Evolutionary conservation across 169 alveolate genomes (phyloP).

Genomic region (Plasmodium ovale): DNA sequence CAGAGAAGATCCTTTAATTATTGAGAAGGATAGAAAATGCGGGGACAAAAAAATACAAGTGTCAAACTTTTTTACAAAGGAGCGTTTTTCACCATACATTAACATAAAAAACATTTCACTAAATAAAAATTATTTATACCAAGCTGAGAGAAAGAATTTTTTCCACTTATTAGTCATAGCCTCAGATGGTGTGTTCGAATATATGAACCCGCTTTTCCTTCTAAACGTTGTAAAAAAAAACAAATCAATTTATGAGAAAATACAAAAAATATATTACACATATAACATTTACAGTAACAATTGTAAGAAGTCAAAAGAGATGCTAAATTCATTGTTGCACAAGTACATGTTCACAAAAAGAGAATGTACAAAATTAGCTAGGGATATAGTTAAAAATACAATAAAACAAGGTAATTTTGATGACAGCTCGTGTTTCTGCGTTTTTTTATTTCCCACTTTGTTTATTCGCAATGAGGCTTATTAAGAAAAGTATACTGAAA

Average conservation of each 20-base stretch:
- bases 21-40: not conserved
- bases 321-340: constrained; percentile 18
- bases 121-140: constrained; percentile 41
- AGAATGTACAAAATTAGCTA: constrained; percentile 51
- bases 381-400: constrained; percentile 35
- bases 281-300: constrained; percentile 10
- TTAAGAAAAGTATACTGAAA: not conserved
- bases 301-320: not conserved
- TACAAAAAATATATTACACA: constrained; percentile 30
- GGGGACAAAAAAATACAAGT: constrained; percentile 17
- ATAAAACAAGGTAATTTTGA: constrained; percentile 48
- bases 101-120: constrained; percentile 23
- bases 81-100: constrained; percentile 40
- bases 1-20: constrained; percentile 6
- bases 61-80: not conserved
- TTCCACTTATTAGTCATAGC: constrained; percentile 65
- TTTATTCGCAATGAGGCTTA: not conserved
- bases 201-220: constrained; percentile 27
- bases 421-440: constrained; percentile 70
- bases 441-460: constrained; percentile 56
- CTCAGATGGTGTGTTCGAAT: constrained; percentile 73
- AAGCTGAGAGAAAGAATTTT: constrained; percentile 25
- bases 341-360: constrained; percentile 38
- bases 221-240: constrained; percentile 47
- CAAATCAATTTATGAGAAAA: constrained; percentile 49